Base-by-base conservation (phyloP, 352 stramenopile genomes). In the Pythium aquatile region DNA sequence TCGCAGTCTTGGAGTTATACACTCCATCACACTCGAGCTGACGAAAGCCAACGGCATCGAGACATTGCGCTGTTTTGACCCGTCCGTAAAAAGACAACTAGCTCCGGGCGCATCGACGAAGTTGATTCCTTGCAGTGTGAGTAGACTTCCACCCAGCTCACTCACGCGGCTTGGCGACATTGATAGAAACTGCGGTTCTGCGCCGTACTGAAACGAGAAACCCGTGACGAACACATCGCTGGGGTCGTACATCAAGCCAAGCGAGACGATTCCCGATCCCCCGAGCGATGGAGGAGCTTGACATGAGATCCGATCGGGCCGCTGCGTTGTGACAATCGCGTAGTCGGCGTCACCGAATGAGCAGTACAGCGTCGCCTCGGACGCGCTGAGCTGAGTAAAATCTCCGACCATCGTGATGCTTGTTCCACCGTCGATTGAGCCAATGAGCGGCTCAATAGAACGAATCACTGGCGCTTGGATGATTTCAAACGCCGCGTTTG, bases 361-460 rank as follows among this genome's bases (percentile, higher is more conserved):
- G 57, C 70, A 78, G 28, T 63, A 65, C 3, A 67, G 24, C 8
- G 39, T 29, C 24, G 10, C 16, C 13, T 32, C 51, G 37, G 32
- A 60, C 6, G 14, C 1, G 37, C 59, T 32, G 8, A 59, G 24
- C 8, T n/a, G 28, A 16, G 28, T 14, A 40, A 72, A 72, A 17
- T 33, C 40, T 0, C 67, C 71, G 5, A 13, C 17, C 1, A 77
- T n/a, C 16, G 39, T 56, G 17, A 77, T 46, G 8, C 54, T 32
- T 4, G 71, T 70, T 13, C 68, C 61, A 37, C 71, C 71, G 32
- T 60, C 35, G 17, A 65, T 29, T 1, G 59, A 13, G 4, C 71
- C 71, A 13, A 72, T 17, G 1, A 57, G 53, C 0, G 67, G 71
- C 13, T 61, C 53, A 5, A 72, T 52, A 7, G 14, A 47, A 8